These are phyloP conservation scores for Hibiscus tridactylites DNA, from an alignment of 345 rosid genomes.

Conservation along the genomic window DNA sequence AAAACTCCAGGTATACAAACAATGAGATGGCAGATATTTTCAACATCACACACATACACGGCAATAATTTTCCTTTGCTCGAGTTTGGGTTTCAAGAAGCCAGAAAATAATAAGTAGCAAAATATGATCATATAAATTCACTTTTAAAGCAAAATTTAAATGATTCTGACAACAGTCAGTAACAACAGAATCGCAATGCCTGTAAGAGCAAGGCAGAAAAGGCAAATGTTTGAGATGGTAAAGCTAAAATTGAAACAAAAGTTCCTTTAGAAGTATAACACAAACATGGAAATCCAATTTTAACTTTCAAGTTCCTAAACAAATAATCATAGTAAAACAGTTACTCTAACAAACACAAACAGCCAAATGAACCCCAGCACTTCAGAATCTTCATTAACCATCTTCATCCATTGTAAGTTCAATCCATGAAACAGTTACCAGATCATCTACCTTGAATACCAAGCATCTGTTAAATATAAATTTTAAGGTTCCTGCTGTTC, in stretches of 20 bases:
- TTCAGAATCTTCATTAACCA: slow-evolving; percentile 8
- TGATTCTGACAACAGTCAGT: background rate
- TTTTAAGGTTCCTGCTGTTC: slow-evolving; percentile 30
- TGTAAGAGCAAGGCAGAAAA: background rate
- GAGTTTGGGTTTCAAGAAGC: background rate
- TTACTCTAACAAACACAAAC: background rate
- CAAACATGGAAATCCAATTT: slow-evolving; percentile 2
- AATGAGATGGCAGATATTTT: background rate
- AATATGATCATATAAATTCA: background rate
- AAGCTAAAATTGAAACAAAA: background rate
- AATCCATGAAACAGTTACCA: background rate
- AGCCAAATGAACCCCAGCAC: background rate
- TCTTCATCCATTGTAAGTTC: background rate
- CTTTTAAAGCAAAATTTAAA: background rate
- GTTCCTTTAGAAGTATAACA: background rate
- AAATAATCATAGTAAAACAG: background rate
- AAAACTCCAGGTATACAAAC: background rate
- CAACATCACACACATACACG: background rate
- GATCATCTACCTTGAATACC: slow-evolving; percentile 1
- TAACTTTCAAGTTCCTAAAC: background rate
- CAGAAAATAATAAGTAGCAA: background rate
- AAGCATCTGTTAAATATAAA: background rate
- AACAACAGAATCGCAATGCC: background rate
- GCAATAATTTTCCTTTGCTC: background rate
- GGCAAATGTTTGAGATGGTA: background rate